Evolutionary conservation across 2,329 filamentous ascomycete genomes (phyloP).

Genomic region (Botryotinia globosa): DNA sequence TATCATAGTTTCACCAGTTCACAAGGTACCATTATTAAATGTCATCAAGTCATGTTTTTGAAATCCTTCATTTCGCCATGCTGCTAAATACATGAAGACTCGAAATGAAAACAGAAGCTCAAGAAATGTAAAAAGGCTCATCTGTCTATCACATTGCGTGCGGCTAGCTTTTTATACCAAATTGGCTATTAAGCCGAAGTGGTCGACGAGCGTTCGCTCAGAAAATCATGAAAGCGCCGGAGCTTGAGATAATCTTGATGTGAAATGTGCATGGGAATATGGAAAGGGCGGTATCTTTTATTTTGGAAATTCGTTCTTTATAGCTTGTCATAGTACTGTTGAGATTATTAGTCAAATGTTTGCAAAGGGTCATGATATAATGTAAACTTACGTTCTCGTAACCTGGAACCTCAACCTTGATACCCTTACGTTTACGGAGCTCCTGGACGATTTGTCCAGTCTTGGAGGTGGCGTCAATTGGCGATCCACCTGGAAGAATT

Average conservation of each 20-base stretch:
- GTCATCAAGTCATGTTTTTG: slow-evolving; percentile 26
- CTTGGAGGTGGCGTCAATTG: slow-evolving; percentile 79
- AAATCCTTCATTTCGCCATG: slow-evolving; percentile 35
- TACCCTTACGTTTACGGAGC: slow-evolving; percentile 99
- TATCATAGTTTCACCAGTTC: background rate
- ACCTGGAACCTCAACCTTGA: slow-evolving; percentile 92
- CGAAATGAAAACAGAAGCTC: slow-evolving; percentile 29
- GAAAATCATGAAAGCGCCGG: slow-evolving; percentile 34
- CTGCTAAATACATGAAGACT: slow-evolving; percentile 35
- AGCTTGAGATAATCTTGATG: slow-evolving; percentile 28
- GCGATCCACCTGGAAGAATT: slow-evolving; percentile 88
- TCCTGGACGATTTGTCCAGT: slow-evolving; percentile 78
- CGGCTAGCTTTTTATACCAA: slow-evolving; percentile 34
- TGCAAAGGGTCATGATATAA: background rate
- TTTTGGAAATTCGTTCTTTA: slow-evolving; percentile 50
- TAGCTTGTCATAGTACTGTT: slow-evolving; percentile 98
- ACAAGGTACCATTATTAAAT: background rate
- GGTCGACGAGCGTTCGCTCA: slow-evolving; percentile 29
- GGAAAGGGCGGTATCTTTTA: slow-evolving; percentile 36
- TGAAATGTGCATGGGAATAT: slow-evolving; percentile 30
- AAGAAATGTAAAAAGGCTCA: slow-evolving; percentile 29
- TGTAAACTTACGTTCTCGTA: slow-evolving; percentile 83
- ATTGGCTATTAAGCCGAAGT: slow-evolving; percentile 27
- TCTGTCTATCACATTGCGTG: slow-evolving; percentile 31
- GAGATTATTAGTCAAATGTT: slow-evolving; percentile 42